A percentile compares a stretch with the other conserved stretches of the same genome.
Conservation (phyloP, 2,329 filamentous ascomycete genomes). For the Aquanectria penicillioides region DNA sequence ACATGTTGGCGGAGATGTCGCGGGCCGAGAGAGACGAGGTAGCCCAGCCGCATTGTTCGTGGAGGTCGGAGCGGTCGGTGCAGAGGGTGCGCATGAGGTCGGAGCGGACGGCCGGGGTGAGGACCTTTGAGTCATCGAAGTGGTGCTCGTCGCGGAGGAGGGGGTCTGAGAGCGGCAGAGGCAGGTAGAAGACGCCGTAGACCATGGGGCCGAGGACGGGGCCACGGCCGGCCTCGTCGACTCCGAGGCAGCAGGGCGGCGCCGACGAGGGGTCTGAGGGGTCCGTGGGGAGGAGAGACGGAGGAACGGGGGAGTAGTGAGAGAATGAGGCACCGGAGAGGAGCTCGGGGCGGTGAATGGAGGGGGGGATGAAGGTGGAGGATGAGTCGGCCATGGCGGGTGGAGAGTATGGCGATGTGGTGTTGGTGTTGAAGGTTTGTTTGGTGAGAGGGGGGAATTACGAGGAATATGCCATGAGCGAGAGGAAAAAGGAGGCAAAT, state of each 20-base stretch:
- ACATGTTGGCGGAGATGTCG: constrained; percentile 84
- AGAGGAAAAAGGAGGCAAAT: not conserved
- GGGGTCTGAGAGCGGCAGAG: constrained; percentile 73
- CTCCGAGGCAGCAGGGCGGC: constrained; percentile 76
- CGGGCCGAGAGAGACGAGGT: constrained; percentile 82
- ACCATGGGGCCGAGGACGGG: constrained; percentile 89
- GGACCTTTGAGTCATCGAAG: constrained; percentile 95
- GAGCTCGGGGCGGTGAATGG: constrained; percentile 66
- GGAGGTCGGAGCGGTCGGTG: constrained; percentile 63
- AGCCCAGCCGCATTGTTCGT: constrained; percentile 80
- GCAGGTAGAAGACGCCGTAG: constrained; percentile 79
- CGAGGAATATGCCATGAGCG: not conserved
- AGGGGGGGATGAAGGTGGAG: constrained; percentile 72
- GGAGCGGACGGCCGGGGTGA: constrained; percentile 82
- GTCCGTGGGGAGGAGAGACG: constrained; percentile 62
- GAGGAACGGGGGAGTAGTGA: constrained; percentile 76
- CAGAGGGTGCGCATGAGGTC: constrained; percentile 77
- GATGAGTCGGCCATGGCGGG: constrained; percentile 14
- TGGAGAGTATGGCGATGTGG: constrained; percentile 14
- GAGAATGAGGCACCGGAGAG: constrained; percentile 74
- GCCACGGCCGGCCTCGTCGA: constrained; percentile 93
- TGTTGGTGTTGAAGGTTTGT: not conserved
- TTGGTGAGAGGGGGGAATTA: not conserved
- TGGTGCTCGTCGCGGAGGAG: constrained; percentile 82
- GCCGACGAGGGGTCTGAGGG: constrained; percentile 46